These are phyloP conservation scores for Pseudocercospora cruenta DNA, from an alignment of 2,329 filamentous ascomycete species.

Conservation along the genomic window DNA sequence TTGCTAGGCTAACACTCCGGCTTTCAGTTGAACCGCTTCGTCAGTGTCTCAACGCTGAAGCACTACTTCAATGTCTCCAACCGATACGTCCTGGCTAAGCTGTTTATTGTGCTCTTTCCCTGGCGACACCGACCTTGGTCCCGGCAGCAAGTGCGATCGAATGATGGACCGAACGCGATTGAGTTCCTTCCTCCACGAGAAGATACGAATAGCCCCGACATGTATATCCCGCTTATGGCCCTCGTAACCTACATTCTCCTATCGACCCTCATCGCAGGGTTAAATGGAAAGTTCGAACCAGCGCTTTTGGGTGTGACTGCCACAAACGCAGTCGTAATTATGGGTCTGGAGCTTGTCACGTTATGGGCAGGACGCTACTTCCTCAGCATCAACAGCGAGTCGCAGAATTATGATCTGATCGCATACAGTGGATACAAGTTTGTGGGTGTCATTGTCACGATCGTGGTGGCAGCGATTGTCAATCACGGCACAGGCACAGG, in stretches of 20 bases:
- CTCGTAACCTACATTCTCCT: constrained; percentile 96
- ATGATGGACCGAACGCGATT: constrained; percentile 47
- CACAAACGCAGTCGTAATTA: constrained; percentile 78
- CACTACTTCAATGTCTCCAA: constrained; percentile 99
- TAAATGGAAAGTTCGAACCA: constrained; percentile 89
- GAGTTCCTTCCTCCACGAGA: constrained; percentile 90
- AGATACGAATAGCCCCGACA: constrained; percentile 90
- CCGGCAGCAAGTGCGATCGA: constrained; percentile 75
- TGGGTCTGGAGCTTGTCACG: constrained; percentile 84
- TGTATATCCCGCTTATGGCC: constrained; percentile 99
- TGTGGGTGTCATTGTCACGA: constrained; percentile 89
- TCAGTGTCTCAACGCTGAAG: constrained; percentile 91
- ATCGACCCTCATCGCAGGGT: constrained; percentile 84
- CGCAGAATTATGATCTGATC: constrained; percentile 88
- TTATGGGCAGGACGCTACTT: constrained; percentile 93
- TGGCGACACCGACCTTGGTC: constrained; percentile 99
- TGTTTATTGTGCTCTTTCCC: constrained; percentile 91
- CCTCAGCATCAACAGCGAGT: constrained; percentile 89
- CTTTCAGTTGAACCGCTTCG: constrained; percentile 72
- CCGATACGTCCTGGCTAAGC: constrained; percentile 91
- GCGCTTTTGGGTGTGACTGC: constrained; percentile 90
- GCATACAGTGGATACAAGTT: constrained; percentile 99
- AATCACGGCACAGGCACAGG: constrained; percentile 81
- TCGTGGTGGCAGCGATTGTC: constrained; percentile 75
- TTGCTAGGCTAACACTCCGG: background rate